phyloP scores from a whole-genome alignment of 345 rosid species.

The Citropsis articulata region DNA sequence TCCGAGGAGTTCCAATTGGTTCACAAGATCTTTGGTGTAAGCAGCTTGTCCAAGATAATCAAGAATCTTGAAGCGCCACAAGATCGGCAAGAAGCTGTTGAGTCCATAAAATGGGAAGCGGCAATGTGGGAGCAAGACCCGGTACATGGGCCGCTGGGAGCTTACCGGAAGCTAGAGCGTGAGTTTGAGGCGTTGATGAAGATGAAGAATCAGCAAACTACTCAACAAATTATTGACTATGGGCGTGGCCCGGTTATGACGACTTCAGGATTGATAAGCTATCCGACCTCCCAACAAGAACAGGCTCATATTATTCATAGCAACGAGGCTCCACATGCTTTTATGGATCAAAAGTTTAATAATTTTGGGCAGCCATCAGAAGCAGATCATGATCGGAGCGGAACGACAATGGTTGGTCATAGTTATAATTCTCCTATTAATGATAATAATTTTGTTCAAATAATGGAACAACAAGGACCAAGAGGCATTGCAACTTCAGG shows the following conservation, averaged over 20 bases:
- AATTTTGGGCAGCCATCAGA: not conserved
- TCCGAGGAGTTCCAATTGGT: slow-evolving; percentile 11
- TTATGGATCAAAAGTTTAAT: not conserved
- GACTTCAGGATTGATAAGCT: not conserved
- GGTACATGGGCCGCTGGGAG: slow-evolving; percentile 25
- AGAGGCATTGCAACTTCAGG: not conserved
- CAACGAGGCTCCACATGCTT: not conserved
- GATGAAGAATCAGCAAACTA: slow-evolving; percentile 1
- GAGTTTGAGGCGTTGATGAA: slow-evolving; percentile 6
- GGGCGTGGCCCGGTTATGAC: not conserved
- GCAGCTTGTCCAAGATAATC: slow-evolving; percentile 14
- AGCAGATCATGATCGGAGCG: no score
- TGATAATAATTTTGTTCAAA: not conserved
- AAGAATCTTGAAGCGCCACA: not conserved
- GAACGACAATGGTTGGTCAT: not conserved
- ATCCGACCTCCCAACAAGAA: not conserved
- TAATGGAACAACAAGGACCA: not conserved
- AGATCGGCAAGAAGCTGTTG: slow-evolving; percentile 9
- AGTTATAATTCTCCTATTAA: not conserved
- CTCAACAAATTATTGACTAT: not conserved
- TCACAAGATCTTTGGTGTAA: slow-evolving; percentile 23
- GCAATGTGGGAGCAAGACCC: slow-evolving; percentile 23
- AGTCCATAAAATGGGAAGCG: slow-evolving; percentile 38
- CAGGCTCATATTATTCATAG: no score
- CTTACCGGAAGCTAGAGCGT: not conserved